Evolutionary conservation across 768 basidiomycete genomes (phyloP), one percentile per base, ranked within the genome.

Genomic region (Lactifluus volemus): DNA sequence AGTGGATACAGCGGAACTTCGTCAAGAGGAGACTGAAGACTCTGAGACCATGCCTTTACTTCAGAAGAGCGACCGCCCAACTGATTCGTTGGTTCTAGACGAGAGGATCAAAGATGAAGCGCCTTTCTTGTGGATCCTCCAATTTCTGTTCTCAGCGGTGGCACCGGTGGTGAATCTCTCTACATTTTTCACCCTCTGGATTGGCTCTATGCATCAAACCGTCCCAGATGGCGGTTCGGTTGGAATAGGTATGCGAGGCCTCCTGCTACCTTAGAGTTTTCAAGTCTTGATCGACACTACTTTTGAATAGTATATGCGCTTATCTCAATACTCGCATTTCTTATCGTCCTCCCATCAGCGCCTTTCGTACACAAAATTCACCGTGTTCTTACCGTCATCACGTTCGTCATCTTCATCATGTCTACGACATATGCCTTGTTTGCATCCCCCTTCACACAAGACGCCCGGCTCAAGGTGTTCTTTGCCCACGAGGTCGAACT

Each of bases 401-500:
- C 77, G 9, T 57, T 81, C 25, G 39, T 75, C 9, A 45, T 81
- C 6, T 79, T 84, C 63, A 51, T 68, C 5, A 54, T 61, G 6
- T 70, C 69, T 61, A 79, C 79, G 0, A 55, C 73, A 12, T 83
- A 77, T 66, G 69, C 73, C 54, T 75, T 77, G 69, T 58, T 77
- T 6, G 73, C 70, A 7, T 83, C 84, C 72, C 89, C 89, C 0
- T 91, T 92, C 74, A 60, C 80, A 15, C 71, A 75, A 44, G 70
- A 78, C 21, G 70, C 79, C 5, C 88, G 88, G 0, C 72, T 90
- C 67, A 89, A 88, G 64, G 72, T 89, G 1, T 88, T 77, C 71
- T 92, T 90, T 77, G 77, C 78, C 52, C 89, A 91, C 68, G 75
- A 68, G 1, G 73, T 89, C 6, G 73, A 78, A 51, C 71, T 89